Evolutionary conservation across 768 basidiomycete genomes (phyloP).

Genomic region (Amyloporia xantha): DNA sequence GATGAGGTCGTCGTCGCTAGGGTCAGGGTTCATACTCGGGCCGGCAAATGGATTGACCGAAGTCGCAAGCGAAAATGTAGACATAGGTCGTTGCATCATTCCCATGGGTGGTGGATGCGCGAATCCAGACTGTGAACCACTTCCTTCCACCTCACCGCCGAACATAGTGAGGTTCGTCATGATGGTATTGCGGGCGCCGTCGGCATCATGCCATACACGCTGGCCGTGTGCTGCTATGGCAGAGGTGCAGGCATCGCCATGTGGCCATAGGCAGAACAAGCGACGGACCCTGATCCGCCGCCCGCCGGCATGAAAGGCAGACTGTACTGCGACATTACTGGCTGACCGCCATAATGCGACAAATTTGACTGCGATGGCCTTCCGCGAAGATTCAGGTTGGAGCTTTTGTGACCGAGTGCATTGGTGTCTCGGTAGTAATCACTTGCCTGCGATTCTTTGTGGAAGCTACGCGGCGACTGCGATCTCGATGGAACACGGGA

Average conservation of each 20-base stretch:
- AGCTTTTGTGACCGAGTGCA: conserved; percentile 47
- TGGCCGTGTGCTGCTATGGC: conserved; percentile 64
- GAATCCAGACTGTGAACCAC: conserved; percentile 49
- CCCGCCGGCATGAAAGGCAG: conserved; percentile 63
- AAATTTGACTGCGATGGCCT: conserved; percentile 51
- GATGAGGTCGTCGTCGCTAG: conserved; percentile 81
- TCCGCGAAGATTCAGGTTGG: conserved; percentile 50
- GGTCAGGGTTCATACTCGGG: conserved; percentile 72
- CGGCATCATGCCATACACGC: conserved; percentile 66
- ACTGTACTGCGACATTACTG: conserved; percentile 37
- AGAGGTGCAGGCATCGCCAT: conserved; percentile 44
- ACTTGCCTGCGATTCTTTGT: conserved; percentile 65
- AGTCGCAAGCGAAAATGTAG: conserved; percentile 85
- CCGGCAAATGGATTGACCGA: conserved; percentile 75
- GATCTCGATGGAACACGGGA: conserved; percentile 51
- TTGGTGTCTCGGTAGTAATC: conserved; percentile 92
- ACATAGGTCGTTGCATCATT: conserved; percentile 59
- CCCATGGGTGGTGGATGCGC: conserved; percentile 45
- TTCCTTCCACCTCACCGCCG: conserved; percentile 38
- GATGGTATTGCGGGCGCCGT: conserved; percentile 55
- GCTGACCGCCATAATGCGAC: conserved; percentile 41
- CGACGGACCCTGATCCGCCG: conserved; percentile 54
- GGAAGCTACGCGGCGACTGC: conserved; percentile 60
- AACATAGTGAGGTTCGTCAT: conserved; percentile 67
- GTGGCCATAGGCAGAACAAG: conserved; percentile 62